Conservation (phyloP, 805 yeast species). For the Kodamaea lidongshanica region DNA sequence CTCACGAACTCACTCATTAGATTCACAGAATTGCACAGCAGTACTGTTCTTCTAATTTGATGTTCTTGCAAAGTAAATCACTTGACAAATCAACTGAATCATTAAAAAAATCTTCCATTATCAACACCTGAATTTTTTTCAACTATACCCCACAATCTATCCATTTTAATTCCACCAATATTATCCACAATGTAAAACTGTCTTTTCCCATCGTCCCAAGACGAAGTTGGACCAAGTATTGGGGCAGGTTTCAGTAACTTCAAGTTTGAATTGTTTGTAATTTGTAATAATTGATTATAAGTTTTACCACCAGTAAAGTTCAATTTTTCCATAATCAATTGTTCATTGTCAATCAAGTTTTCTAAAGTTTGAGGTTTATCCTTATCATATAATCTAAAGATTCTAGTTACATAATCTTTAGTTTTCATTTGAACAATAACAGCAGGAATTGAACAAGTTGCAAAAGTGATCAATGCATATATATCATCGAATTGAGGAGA, state of each 20-base stretch:
- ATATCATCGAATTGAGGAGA: conserved; percentile 49
- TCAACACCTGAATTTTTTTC: conserved; percentile 62
- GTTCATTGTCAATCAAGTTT: conserved; percentile 55
- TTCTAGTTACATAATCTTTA: conserved; percentile 61
- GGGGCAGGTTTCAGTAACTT: conserved; percentile 24
- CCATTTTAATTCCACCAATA: conserved; percentile 78
- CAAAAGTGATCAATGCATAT: conserved; percentile 38
- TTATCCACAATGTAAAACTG: conserved; percentile 61
- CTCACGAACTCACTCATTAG: no score
- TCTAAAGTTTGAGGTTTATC: conserved; percentile 60
- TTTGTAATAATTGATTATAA: conserved; percentile 53
- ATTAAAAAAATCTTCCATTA: conserved; percentile 47
- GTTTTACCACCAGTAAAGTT: conserved; percentile 60
- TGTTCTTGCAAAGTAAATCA: no score
- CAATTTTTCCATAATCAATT: conserved; percentile 61
- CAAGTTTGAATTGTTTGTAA: conserved; percentile 32
- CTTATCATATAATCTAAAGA: conserved; percentile 63
- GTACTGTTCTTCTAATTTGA: no score
- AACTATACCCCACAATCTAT: conserved; percentile 76
- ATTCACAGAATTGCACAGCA: no score
- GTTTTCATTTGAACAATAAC: conserved; percentile 46
- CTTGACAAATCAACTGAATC: no score
- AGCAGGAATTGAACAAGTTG: conserved; percentile 53
- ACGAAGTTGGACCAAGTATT: conserved; percentile 21
- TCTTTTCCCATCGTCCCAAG: conserved; percentile 36